Evolutionary conservation across 2,329 filamentous ascomycete species (phyloP).

Genomic region (Sarocladium brachiariae): DNA sequence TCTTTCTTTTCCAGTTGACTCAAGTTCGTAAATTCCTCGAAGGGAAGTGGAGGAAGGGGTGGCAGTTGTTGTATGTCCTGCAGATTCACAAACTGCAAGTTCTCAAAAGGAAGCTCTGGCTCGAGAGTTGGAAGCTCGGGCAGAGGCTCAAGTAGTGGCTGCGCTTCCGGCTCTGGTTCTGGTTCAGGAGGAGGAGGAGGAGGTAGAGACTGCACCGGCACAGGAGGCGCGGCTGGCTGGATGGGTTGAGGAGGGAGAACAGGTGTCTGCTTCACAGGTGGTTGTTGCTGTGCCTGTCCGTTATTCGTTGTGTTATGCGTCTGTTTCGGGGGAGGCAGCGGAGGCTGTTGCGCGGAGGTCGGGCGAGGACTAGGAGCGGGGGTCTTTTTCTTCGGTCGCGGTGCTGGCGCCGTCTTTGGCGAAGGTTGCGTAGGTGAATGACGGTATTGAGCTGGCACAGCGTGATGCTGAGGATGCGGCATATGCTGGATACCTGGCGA

Average conservation of each 20-base stretch:
- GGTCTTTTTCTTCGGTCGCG: slow-evolving; percentile 1
- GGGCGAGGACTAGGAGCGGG: slow-evolving; percentile 1
- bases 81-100: slow-evolving; percentile 30
- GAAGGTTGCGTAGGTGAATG: slow-evolving; percentile 7
- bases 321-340: background rate
- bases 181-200: background rate
- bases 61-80: slow-evolving; percentile 30
- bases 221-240: background rate
- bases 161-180: slow-evolving; percentile 12
- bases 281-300: background rate
- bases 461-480: background rate
- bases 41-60: slow-evolving; percentile 18
- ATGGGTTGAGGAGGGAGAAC: background rate
- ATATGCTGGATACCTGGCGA: background rate
- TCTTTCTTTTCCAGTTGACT: slow-evolving; percentile 9
- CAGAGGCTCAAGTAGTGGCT: slow-evolving; percentile 8
- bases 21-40: slow-evolving; percentile 8
- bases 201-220: background rate
- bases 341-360: background rate
- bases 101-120: slow-evolving; percentile 16
- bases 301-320: background rate
- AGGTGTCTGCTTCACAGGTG: background rate
- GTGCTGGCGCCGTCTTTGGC: background rate
- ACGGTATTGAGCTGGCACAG: background rate
- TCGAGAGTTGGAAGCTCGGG: background rate